A percentile compares a stretch with the other conserved stretches of the same genome.
These are phyloP conservation scores for Leccinum pellstonianum DNA, from an alignment of 768 basidiomycete genomes.

Conservation along the genomic window DNA sequence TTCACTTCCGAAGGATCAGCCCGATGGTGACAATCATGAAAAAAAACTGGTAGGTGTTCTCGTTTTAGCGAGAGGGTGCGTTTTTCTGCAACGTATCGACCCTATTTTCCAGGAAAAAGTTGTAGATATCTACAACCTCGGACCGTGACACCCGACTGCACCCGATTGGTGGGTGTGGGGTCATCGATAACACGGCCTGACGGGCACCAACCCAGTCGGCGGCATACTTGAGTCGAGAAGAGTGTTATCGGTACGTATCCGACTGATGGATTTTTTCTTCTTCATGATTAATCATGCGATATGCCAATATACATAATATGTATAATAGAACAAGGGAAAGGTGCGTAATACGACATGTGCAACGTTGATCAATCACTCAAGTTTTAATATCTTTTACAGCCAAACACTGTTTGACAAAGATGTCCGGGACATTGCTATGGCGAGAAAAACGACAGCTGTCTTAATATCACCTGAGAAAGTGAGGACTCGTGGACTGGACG, in stretches of 20 bases:
- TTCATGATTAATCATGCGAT: conserved; percentile 3
- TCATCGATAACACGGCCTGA: conserved; percentile 40
- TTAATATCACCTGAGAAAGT: conserved; percentile 39
- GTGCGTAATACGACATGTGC: conserved; percentile 28
- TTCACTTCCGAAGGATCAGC: conserved; percentile 6
- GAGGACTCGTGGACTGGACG: conserved; percentile 12
- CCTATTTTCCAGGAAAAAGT: conserved; percentile 40
- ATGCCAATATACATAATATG: conserved; percentile 51
- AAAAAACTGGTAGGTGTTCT: conserved; percentile 38
- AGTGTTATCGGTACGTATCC: conserved; percentile 46
- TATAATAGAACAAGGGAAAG: conserved; percentile 43
- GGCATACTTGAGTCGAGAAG: conserved; percentile 49
- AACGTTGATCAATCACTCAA: not conserved
- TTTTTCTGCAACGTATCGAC: conserved; percentile 17
- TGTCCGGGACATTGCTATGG: conserved; percentile 50
- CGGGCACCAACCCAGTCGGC: conserved; percentile 46
- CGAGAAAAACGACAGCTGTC: conserved; percentile 44
- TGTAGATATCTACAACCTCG: conserved; percentile 37
- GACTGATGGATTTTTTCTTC: not conserved
- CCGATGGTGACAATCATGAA: conserved; percentile 14
- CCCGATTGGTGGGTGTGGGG: conserved; percentile 49
- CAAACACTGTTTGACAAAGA: conserved; percentile 57
- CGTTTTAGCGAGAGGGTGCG: conserved; percentile 5
- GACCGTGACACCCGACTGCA: conserved; percentile 46
- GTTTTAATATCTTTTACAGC: conserved; percentile 30